phyloP scores from a whole-genome alignment of 345 rosid species.

The Jatropha curcas region DNA sequence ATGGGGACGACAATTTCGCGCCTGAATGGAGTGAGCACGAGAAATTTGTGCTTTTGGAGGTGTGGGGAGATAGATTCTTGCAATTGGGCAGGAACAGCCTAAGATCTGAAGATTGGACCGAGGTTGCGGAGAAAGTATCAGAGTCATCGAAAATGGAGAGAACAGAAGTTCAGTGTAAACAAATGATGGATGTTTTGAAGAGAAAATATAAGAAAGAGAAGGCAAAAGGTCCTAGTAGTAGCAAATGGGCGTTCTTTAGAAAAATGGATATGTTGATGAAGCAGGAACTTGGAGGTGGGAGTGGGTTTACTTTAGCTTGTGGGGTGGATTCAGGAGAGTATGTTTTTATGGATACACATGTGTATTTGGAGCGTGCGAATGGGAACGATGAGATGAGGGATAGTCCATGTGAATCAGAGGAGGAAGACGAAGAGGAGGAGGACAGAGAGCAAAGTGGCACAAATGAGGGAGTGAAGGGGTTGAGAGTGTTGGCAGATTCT shows the following conservation, averaged over 20 bases:
- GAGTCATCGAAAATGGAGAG: slow-evolving; percentile 28
- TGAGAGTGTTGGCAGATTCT: slow-evolving; percentile 50
- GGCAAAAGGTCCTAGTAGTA: slow-evolving; percentile 28
- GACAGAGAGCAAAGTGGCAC: slow-evolving; percentile 10
- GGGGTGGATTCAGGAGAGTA: slow-evolving; percentile 64
- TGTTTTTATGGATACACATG: slow-evolving; percentile 48
- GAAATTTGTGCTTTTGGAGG: slow-evolving; percentile 47
- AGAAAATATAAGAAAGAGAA: slow-evolving; percentile 48
- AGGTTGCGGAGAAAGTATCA: slow-evolving; percentile 53
- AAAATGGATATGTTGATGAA: slow-evolving; percentile 57
- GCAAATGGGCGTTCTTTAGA: slow-evolving; percentile 50
- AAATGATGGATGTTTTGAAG: slow-evolving; percentile 47
- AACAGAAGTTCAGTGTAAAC: slow-evolving; percentile 47
- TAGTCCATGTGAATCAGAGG: slow-evolving; percentile 58
- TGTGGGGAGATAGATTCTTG: slow-evolving; percentile 60
- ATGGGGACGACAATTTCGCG: slow-evolving; percentile 1
- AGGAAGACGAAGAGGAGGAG: slow-evolving; percentile 32
- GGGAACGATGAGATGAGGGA: slow-evolving; percentile 64
- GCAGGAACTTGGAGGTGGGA: slow-evolving; percentile 23
- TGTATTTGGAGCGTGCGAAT: slow-evolving; percentile 55
- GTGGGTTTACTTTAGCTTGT: slow-evolving; percentile 41
- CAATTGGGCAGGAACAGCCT: slow-evolving; percentile 52
- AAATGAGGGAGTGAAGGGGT: slow-evolving; percentile 23
- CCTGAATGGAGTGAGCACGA: slow-evolving; percentile 43
- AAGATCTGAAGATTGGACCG: slow-evolving; percentile 56